Evolutionary conservation across 202 grass and related monocot species (phyloP), one percentile per base, ranked within the genome.

Genomic region (Digitaria exilis): DNA sequence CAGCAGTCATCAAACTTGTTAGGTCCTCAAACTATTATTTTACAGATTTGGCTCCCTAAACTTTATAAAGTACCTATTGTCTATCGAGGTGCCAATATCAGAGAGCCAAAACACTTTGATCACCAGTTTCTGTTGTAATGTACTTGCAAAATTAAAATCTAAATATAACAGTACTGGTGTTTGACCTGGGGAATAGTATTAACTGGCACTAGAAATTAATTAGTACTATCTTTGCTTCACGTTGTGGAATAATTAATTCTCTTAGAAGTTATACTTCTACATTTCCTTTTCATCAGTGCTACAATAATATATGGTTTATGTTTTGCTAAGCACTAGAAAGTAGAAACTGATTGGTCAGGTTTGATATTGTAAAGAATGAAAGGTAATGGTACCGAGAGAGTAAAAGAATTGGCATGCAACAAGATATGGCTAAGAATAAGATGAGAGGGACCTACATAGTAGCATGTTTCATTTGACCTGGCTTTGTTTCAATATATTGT

Each of bases 331-430:
- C 28, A 54, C 3, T 86, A 5, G 26, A 80, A 75, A 54, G 1
- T 86, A 5, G 26, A 80, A 75, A 52, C 5, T 30, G 71, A 42
- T 61, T 39, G 25, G n/a, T 66, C n/a, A 18, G 16, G 58, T 22
- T 49, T 63, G 29, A 72, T 60, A 42, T 21, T 59, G 30, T 76
- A 30, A 22, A 50, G 44, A 87, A 68, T 7, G 12, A 60, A 37
- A 56, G 35, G 46, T 32, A 55, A 75, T 18, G 39, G 0, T 34
- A 69, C 57, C 2, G 52, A 75, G 17, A 18, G 28, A 76, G 12
- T 62, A 30, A 76, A 81, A 34, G 21, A 31, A 52, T 42, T 86
- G 61, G 10, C 43, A 87, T 63, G 25, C 52, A 51, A 45, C 5
- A 6, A 61, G 18, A 49, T 69, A 71, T 18, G 66, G 24, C 22